Percentiles rank a stretch among this genome's conserved stretches.
Conservation (phyloP, 2,329 filamentous ascomycete genomes). For the Cladosporium sphaerospermum region DNA sequence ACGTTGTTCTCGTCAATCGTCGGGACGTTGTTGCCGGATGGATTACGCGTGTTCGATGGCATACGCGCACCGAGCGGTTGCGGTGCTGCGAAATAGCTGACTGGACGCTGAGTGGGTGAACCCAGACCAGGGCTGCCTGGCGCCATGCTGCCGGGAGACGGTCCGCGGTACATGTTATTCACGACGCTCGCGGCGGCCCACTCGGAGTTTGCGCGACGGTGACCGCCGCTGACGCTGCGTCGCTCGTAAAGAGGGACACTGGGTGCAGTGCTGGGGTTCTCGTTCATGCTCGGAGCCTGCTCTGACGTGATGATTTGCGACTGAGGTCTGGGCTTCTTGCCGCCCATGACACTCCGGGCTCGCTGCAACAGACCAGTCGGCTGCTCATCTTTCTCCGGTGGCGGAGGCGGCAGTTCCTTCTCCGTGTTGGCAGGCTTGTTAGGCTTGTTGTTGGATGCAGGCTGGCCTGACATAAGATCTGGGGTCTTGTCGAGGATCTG, state of each 20-base stretch:
- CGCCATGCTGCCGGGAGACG: slow-evolving; percentile 25
- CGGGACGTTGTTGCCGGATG: slow-evolving; percentile 45
- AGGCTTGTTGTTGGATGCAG: slow-evolving; percentile 4
- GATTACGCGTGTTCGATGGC: slow-evolving; percentile 16
- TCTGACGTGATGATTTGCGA: slow-evolving; percentile 28
- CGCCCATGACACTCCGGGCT: slow-evolving; percentile 54
- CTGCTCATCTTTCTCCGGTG: slow-evolving; percentile 40
- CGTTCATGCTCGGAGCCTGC: slow-evolving; percentile 17
- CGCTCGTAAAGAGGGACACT: slow-evolving; percentile 63
- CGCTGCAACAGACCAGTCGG: slow-evolving; percentile 48
- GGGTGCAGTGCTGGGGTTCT: slow-evolving; percentile 67
- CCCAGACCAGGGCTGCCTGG: slow-evolving; percentile 47
- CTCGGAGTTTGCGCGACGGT: slow-evolving; percentile 41
- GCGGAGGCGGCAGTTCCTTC: slow-evolving; percentile 71
- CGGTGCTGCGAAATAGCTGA: slow-evolving; percentile 56
- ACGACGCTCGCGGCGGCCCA: slow-evolving; percentile 59
- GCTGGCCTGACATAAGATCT: slow-evolving; percentile 31
- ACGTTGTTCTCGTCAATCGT: slow-evolving; percentile 17
- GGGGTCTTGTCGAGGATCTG: slow-evolving; percentile 79
- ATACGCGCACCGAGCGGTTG: slow-evolving; percentile 38
- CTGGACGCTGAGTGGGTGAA: slow-evolving; percentile 45
- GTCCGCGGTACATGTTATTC: slow-evolving; percentile 82
- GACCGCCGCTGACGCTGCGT: slow-evolving; percentile 38
- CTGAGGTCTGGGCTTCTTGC: slow-evolving; percentile 28
- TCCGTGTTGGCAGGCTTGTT: slow-evolving; percentile 47